These are phyloP conservation scores for Pyracantha coccinea DNA, from an alignment of 331 rosid species.

Conservation along the genomic window DNA sequence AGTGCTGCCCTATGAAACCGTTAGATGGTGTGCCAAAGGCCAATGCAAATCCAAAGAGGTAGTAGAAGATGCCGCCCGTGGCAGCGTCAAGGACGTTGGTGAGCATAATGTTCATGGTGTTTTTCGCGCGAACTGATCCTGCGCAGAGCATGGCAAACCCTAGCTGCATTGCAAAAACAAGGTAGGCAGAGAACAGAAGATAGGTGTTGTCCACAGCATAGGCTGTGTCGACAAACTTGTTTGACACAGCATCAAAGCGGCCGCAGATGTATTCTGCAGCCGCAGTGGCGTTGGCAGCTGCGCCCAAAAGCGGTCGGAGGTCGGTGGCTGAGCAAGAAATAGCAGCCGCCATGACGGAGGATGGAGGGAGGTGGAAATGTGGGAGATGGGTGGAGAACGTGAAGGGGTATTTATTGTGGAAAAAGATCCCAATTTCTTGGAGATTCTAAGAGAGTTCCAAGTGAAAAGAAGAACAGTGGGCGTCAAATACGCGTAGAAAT, in stretches of 20 bases:
- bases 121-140: slow-evolving; percentile 19
- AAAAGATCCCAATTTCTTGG: neutral
- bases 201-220: slow-evolving; percentile 18
- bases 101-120: slow-evolving; percentile 28
- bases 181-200: slow-evolving; percentile 25
- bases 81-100: slow-evolving; percentile 25
- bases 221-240: slow-evolving; percentile 19
- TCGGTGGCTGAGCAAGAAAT: slow-evolving; percentile 44
- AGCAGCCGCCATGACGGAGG: slow-evolving; percentile 28
- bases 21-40: slow-evolving; percentile 20
- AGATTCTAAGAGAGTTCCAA: neutral
- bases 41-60: slow-evolving; percentile 20
- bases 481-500: neutral
- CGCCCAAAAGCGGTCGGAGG: slow-evolving; percentile 34
- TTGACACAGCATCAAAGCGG: slow-evolving; percentile 10
- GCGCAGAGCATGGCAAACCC: slow-evolving; percentile 27
- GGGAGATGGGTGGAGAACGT: neutral
- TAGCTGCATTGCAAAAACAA: slow-evolving; percentile 25
- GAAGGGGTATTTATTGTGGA: neutral
- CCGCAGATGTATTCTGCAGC: slow-evolving; percentile 18
- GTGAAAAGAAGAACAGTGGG: neutral
- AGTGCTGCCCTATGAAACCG: slow-evolving; percentile 21
- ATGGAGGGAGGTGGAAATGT: neutral
- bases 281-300: slow-evolving; percentile 7
- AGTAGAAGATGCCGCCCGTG: slow-evolving; percentile 16